Percentiles rank a stretch among this genome's conserved stretches.
These are phyloP conservation scores for Yueomyces sp. DNA, from an alignment of 805 yeast genomes.

Conservation along the genomic window DNA sequence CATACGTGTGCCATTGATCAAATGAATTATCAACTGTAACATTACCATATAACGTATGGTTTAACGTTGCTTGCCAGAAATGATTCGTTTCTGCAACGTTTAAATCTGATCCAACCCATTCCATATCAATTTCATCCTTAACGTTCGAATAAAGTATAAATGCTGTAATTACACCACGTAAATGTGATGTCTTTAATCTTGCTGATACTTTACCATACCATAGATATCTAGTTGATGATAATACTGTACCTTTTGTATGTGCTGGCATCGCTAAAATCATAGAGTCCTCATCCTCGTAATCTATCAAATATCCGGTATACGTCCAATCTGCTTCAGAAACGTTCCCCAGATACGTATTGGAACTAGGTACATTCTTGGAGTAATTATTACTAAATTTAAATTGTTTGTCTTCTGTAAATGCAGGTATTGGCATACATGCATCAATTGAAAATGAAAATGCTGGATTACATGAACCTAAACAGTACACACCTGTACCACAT, in stretches of 20 bases:
- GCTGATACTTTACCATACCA: constrained; percentile 82
- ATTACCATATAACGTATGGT: constrained; percentile 49
- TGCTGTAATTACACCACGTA: constrained; percentile 73
- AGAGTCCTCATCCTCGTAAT: constrained; percentile 38
- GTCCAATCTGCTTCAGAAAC: constrained; percentile 55
- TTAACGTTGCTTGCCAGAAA: constrained; percentile 61
- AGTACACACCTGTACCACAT: constrained; percentile 62
- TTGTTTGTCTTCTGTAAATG: constrained; percentile 36
- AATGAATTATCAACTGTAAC: constrained; percentile 34
- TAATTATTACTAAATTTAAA: constrained; percentile 29
- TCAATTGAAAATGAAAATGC: constrained; percentile 41
- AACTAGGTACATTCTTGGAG: constrained; percentile 21
- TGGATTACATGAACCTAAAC: constrained; percentile 85
- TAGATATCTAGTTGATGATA: constrained; percentile 63
- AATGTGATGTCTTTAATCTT: constrained; percentile 58
- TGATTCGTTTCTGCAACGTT: constrained; percentile 61
- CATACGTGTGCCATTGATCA: constrained; percentile 59
- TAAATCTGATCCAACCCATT: constrained; percentile 68
- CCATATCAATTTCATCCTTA: constrained; percentile 84
- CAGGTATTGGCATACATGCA: constrained; percentile 81
- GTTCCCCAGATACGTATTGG: constrained; percentile 53
- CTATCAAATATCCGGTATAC: constrained; percentile 41
- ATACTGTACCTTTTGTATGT: constrained; percentile 59
- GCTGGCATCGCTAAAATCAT: constrained; percentile 69
- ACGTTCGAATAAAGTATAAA: constrained; percentile 71